These are phyloP conservation scores for Penicillium macrosclerotiorum DNA, from an alignment of 495 filamentous ascomycete genomes.

Conservation along the genomic window DNA sequence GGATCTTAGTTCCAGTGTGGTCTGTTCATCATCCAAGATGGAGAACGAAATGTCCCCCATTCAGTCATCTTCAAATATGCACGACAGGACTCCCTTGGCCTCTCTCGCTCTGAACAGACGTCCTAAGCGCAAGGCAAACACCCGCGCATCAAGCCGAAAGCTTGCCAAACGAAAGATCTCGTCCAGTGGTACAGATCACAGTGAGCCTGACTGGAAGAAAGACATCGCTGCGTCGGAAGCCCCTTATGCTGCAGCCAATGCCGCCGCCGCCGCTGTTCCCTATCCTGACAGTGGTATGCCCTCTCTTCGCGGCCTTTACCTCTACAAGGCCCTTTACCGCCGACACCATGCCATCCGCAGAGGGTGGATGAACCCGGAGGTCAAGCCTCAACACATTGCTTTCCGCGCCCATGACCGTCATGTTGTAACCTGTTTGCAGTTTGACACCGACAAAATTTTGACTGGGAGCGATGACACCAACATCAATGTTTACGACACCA, in stretches of 20 bases:
- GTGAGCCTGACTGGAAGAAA: slow-evolving; percentile 44
- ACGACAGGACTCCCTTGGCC: slow-evolving; percentile 21
- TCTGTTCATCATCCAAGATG: slow-evolving; percentile 39
- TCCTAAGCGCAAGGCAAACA: slow-evolving; percentile 54
- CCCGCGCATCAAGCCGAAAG: slow-evolving; percentile 44
- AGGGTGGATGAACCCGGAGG: slow-evolving; percentile 82
- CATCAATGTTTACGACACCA: slow-evolving; percentile 98
- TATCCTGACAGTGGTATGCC: slow-evolving; percentile 78
- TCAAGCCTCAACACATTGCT: slow-evolving; percentile 89
- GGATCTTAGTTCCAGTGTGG: slow-evolving; percentile 74
- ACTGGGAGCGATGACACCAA: slow-evolving; percentile 97
- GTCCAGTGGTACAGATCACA: slow-evolving; percentile 37
- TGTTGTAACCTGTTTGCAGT: slow-evolving; percentile 96
- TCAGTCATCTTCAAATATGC: slow-evolving; percentile 25
- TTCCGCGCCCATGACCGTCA: slow-evolving; percentile 94
- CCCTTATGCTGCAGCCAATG: slow-evolving; percentile 79
- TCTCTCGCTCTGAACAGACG: slow-evolving; percentile 33
- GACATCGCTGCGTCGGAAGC: slow-evolving; percentile 60
- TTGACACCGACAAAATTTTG: slow-evolving; percentile 95
- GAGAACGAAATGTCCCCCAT: slow-evolving; percentile 44
- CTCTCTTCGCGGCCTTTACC: slow-evolving; percentile 75
- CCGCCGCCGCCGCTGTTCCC: slow-evolving; percentile 76
- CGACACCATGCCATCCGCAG: slow-evolving; percentile 84
- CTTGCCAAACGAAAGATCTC: slow-evolving; percentile 56
- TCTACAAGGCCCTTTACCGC: slow-evolving; percentile 95